Percentiles rank a stretch among this genome's conserved stretches.
Evolutionary conservation across 176 grass and related monocot genomes (phyloP).

Genomic region (Avena sativa): DNA sequence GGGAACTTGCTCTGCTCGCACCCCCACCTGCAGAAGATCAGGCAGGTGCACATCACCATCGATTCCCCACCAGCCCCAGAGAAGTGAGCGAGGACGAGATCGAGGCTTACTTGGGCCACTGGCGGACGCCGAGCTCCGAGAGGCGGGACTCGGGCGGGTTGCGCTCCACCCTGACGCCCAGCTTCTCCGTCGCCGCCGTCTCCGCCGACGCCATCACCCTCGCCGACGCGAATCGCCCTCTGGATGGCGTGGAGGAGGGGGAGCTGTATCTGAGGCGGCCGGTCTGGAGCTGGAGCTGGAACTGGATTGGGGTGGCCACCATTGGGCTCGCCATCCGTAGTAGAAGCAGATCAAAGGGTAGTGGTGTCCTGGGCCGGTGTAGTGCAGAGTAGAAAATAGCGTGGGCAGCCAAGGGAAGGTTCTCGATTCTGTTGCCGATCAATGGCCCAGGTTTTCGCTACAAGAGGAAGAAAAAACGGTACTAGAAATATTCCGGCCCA

Average conservation of each 20-base stretch:
- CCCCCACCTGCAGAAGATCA: constrained; percentile 59
- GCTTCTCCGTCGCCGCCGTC: constrained; percentile 87
- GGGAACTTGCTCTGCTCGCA: constrained; percentile 88
- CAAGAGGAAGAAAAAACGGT: accelerated
- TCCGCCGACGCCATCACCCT: constrained; percentile 60
- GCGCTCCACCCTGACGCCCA: constrained; percentile 81
- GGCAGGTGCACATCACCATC: background rate
- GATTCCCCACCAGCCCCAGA: too few species aligned
- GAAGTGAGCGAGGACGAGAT: background rate
- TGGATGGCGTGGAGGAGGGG: background rate
- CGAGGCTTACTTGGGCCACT: constrained; percentile 75
- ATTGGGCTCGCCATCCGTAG: constrained; percentile 61
- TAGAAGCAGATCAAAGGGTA: background rate
- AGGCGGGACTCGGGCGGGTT: constrained; percentile 86
- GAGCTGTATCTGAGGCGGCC: constrained; percentile 31
- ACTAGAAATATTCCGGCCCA: constrained; percentile 31
- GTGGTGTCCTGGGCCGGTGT: background rate
- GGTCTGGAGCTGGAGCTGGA: constrained; percentile 40
- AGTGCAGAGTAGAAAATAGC: background rate
- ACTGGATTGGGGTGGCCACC: constrained; percentile 36
- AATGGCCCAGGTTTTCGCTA: constrained; percentile 44
- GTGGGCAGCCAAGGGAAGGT: background rate
- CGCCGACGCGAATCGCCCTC: constrained; percentile 38
- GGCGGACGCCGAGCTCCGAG: constrained; percentile 72
- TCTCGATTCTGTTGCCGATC: background rate